These are phyloP conservation scores for Crepidotus variabilis DNA, from an alignment of 768 basidiomycete genomes.

Conservation along the genomic window DNA sequence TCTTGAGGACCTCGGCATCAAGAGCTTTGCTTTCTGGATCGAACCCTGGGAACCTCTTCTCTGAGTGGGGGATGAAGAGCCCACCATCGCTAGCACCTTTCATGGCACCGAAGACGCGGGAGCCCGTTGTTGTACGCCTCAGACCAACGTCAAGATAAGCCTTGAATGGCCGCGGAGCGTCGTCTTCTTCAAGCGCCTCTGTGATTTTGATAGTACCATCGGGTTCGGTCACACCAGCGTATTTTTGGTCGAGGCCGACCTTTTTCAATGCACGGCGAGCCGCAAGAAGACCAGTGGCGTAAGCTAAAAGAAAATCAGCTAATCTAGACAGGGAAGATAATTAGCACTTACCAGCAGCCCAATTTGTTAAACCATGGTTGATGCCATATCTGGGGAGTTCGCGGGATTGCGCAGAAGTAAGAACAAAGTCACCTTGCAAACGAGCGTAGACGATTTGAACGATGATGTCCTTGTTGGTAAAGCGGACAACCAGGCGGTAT, in stretches of 20 bases:
- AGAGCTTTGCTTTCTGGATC: constrained; percentile 91
- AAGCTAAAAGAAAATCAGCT: constrained; percentile 47
- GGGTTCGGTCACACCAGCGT: constrained; percentile 89
- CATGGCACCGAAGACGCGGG: constrained; percentile 96
- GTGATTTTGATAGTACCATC: constrained; percentile 82
- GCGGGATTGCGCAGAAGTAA: constrained; percentile 81
- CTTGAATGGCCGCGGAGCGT: constrained; percentile 98
- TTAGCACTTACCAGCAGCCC: constrained; percentile 76
- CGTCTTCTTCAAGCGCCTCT: constrained; percentile 86
- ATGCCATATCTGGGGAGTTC: constrained; percentile 97
- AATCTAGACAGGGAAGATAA: not conserved
- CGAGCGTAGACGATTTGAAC: constrained; percentile 96
- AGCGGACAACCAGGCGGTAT: constrained; percentile 97
- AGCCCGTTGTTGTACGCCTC: constrained; percentile 95
- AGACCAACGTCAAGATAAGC: constrained; percentile 98
- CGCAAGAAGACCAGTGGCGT: constrained; percentile 93
- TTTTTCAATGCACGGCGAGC: constrained; percentile 95
- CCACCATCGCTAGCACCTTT: constrained; percentile 99
- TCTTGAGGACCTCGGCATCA: constrained; percentile 91
- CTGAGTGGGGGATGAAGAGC: constrained; percentile 95
- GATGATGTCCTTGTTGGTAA: constrained; percentile 97
- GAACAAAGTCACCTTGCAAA: constrained; percentile 93
- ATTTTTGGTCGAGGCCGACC: constrained; percentile 96
- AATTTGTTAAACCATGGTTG: constrained; percentile 97
- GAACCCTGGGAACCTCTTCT: constrained; percentile 97